phyloP scores from a whole-genome alignment of 2,329 filamentous ascomycete species.

The Microascus cirrosus region DNA sequence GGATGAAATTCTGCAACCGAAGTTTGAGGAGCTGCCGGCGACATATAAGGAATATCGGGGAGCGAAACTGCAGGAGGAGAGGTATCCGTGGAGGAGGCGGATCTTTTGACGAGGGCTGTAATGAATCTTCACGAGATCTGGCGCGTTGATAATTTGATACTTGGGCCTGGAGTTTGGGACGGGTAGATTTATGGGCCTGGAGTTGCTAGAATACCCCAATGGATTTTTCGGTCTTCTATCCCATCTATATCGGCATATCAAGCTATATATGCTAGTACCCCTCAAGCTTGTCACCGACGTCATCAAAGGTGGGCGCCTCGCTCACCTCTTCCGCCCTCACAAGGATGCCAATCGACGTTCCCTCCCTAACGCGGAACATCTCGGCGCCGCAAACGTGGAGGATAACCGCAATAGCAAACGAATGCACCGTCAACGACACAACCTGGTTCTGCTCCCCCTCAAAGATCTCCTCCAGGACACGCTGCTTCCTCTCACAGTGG shows the following conservation, averaged over 20 bases:
- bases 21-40: not conserved
- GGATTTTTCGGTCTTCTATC: not conserved
- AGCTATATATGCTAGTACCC: not conserved
- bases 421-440: constrained; percentile 40
- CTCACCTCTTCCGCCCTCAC: constrained; percentile 26
- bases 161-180: not conserved
- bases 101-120: not conserved
- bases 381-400: constrained; percentile 27
- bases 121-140: not conserved
- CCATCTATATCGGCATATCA: not conserved
- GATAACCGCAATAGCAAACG: constrained; percentile 31
- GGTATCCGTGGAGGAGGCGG: constrained; percentile 2
- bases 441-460: constrained; percentile 20
- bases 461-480: constrained; percentile 35
- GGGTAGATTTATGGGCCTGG: not conserved
- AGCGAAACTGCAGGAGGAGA: not conserved
- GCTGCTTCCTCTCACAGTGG: constrained; percentile 29
- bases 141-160: not conserved
- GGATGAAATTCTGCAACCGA: not conserved
- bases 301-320: constrained; percentile 4
- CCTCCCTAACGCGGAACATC: constrained; percentile 36
- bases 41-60: not conserved
- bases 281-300: constrained; percentile 3
- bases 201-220: not conserved
- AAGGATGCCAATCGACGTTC: constrained; percentile 40